These are phyloP conservation scores for Monilinia fructigena DNA, from an alignment of 2,329 filamentous ascomycete species.

Conservation along the genomic window DNA sequence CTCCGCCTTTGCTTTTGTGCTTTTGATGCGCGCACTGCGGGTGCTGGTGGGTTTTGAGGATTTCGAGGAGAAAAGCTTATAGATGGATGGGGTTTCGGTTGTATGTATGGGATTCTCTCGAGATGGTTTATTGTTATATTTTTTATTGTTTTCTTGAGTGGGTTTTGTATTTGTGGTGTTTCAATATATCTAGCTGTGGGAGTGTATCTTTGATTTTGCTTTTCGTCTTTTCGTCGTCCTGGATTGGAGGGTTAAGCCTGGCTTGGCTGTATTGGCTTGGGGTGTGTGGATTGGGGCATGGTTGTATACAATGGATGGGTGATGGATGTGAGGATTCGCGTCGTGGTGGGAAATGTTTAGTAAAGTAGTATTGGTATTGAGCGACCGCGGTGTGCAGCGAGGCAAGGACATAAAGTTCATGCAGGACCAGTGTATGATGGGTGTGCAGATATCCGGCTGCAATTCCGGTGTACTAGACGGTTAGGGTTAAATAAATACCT, in stretches of 20 bases:
- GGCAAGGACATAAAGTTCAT: too few species aligned
- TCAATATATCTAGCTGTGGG: not conserved
- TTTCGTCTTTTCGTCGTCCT: not conserved
- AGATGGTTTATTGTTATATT: not conserved
- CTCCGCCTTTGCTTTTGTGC: not conserved
- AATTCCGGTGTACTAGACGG: too few species aligned
- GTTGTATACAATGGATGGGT: constrained; percentile 11
- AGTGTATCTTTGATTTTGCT: not conserved
- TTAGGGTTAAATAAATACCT: too few species aligned
- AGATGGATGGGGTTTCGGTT: constrained; percentile 7
- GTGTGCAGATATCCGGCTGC: too few species aligned
- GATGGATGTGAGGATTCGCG: constrained; percentile 3
- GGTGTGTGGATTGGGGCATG: not conserved
- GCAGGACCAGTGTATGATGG: too few species aligned
- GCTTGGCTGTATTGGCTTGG: constrained; percentile 16
- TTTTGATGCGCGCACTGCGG: constrained; percentile 1
- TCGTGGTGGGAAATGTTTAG: not conserved
- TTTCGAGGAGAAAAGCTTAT: constrained; percentile 2
- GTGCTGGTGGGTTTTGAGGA: constrained; percentile 4
- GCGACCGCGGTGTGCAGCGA: not conserved
- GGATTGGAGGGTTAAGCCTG: not conserved
- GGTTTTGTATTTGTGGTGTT: constrained; percentile 9
- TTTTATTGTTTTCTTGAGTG: not conserved
- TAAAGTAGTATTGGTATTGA: not conserved
- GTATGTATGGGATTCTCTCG: not conserved